These are phyloP conservation scores for Pichia sp. DNA, from an alignment of 1,139 yeast species.

Conservation along the genomic window DNA sequence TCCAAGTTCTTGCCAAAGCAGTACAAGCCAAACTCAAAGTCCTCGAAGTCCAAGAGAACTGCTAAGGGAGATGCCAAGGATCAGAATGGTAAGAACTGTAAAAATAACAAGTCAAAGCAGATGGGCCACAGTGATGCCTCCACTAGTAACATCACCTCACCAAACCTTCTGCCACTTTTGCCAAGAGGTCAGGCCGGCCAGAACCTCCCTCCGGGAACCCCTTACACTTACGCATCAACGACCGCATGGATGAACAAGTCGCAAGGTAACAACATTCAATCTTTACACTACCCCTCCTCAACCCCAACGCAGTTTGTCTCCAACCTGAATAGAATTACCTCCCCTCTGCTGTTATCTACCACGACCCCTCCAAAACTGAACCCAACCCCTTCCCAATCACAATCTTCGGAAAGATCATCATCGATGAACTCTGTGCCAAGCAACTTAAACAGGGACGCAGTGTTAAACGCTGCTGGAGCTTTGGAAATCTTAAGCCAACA, in stretches of 20 bases:
- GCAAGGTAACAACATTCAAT: conserved; percentile 38
- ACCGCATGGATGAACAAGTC: conserved; percentile 29
- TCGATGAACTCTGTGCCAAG: conserved; percentile 18
- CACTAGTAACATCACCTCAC: conserved; percentile 23
- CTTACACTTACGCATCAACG: conserved; percentile 27
- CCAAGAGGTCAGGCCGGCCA: conserved; percentile 28
- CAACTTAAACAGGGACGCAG: conserved; percentile 29
- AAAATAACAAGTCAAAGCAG: neutral
- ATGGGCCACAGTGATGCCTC: neutral
- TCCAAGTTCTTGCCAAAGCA: conserved; percentile 35
- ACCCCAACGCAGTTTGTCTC: conserved; percentile 72
- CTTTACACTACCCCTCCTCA: conserved; percentile 63
- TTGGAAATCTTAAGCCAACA: conserved; percentile 46
- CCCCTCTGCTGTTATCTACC: conserved; percentile 50
- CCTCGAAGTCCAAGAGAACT: conserved; percentile 9
- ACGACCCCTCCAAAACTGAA: conserved; percentile 35
- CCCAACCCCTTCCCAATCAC: conserved; percentile 30
- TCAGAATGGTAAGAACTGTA: neutral
- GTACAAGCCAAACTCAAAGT: conserved; percentile 31
- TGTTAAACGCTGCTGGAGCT: conserved; percentile 51
- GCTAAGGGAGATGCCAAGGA: neutral
- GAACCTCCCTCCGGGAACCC: conserved; percentile 31
- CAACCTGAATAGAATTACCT: conserved; percentile 57
- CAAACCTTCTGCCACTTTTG: conserved; percentile 31
- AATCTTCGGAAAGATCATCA: conserved; percentile 33